Percentiles rank a stretch among this genome's conserved stretches.
phyloP scores from a whole-genome alignment of 2,329 filamentous ascomycete genomes.

The Ophiocordyceps sinensis region DNA sequence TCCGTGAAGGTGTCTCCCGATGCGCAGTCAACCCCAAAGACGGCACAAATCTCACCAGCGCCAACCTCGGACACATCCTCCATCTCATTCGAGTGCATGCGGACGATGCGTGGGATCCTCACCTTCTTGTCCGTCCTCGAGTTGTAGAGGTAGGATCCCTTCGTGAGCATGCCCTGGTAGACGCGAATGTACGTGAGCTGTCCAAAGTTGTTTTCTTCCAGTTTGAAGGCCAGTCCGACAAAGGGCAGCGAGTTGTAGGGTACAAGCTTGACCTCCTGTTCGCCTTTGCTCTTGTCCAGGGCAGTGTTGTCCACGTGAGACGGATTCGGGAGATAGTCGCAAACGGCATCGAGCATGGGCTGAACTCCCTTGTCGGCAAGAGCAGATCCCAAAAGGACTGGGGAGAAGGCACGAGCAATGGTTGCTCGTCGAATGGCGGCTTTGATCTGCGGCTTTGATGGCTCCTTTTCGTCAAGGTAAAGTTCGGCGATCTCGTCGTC shows the following conservation, averaged over 20 bases:
- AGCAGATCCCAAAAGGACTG: slow-evolving; percentile 92
- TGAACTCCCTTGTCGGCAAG: slow-evolving; percentile 90
- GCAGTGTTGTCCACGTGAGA: slow-evolving; percentile 79
- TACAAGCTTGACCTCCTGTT: slow-evolving; percentile 72
- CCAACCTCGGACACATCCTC: slow-evolving; percentile 88
- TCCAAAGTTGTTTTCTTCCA: slow-evolving; percentile 97
- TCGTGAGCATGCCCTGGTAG: slow-evolving; percentile 83
- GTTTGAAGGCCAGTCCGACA: slow-evolving; percentile 92
- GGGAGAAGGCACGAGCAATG: slow-evolving; percentile 78
- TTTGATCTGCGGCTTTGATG: slow-evolving; percentile 72
- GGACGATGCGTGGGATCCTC: slow-evolving; percentile 90
- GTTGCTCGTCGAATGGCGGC: slow-evolving; percentile 83
- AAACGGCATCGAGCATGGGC: slow-evolving; percentile 91
- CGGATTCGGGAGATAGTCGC: slow-evolving; percentile 90
- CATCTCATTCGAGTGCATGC: slow-evolving; percentile 99
- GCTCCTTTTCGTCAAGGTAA: slow-evolving; percentile 76
- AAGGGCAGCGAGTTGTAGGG: slow-evolving; percentile 91
- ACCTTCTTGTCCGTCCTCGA: slow-evolving; percentile 91
- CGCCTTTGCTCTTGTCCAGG: slow-evolving; percentile 65
- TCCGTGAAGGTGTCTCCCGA: slow-evolving; percentile 98
- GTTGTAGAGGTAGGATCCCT: slow-evolving; percentile 86
- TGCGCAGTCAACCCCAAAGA: slow-evolving; percentile 95
- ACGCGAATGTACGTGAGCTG: slow-evolving; percentile 97
- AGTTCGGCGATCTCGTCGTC: slow-evolving; percentile 96
- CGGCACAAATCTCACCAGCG: slow-evolving; percentile 94